Base-by-base conservation (phyloP, 805 yeast species). In the Nakazawaea ernobii region DNA sequence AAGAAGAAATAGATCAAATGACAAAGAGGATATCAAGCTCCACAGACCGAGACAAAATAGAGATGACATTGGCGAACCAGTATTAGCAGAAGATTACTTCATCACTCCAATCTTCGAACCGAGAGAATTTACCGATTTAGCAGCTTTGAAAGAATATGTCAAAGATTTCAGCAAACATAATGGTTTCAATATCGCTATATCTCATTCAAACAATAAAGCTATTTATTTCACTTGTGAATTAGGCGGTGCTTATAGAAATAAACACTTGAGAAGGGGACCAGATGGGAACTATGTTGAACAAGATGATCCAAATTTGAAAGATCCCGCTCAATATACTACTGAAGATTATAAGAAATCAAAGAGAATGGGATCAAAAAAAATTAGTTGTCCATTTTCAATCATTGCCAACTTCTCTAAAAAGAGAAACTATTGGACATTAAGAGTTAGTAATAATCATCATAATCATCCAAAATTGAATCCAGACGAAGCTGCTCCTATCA, bases 401-500 rank as follows among this genome's bases (percentile, higher is more conserved):
- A 76, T 79, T 37, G 82, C 83, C 28, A 68, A 70, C 55, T 75
- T 60, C 56, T 73, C 77, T 28, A 77, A 77, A 55, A 67, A 70
- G 42, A 71, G 69, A 45, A 69, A 70, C 46, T 68, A 66, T 36
- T 77, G 82, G 82, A 72, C 76, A 17, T 62, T 77, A 42, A 70
- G 71, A 46, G 75, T 77, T 11, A 74, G 79, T 9, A 73, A 79
- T 53, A 75, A 75, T 59, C 79, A 75, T 55, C 82, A 77, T 60
- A 77, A 77, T 57, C 82, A 77, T 57, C 79, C 80, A 20, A 78
- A 75, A 55, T 66, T 77, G 52, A 80, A 75, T 54, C 82, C 82
- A 7, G 64, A 76, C 48, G 66, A 73, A 14, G 75, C 72, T 58
- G 79, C 76, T 58, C 82, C 82, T 14, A 75, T 77, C 79, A 65